These are phyloP conservation scores for Wickerhamomyces sp. DNA, from an alignment of 1,139 yeast genomes.

Conservation along the genomic window DNA sequence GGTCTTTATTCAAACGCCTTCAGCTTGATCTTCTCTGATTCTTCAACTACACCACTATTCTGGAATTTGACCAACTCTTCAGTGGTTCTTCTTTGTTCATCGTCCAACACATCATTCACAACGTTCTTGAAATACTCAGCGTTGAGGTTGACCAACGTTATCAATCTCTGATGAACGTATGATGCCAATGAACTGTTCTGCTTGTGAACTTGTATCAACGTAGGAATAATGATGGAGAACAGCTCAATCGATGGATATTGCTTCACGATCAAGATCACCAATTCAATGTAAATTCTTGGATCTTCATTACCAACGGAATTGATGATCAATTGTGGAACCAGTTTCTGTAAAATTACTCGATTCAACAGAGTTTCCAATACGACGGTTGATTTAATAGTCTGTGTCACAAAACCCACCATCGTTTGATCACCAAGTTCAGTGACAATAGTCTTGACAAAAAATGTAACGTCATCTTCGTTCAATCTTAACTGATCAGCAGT, in stretches of 20 bases:
- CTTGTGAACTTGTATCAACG: slow-evolving; percentile 10
- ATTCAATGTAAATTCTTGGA: slow-evolving; percentile 47
- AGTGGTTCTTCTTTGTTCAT: slow-evolving; percentile 34
- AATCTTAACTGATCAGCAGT: slow-evolving; percentile 39
- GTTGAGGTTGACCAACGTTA: slow-evolving; percentile 45
- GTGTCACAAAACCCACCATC: slow-evolving; percentile 17
- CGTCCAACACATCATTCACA: slow-evolving; percentile 34
- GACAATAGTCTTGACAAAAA: slow-evolving; percentile 50
- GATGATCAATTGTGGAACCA: slow-evolving; percentile 13
- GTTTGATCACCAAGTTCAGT: slow-evolving; percentile 18
- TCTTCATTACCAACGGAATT: slow-evolving; percentile 16
- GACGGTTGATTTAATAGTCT: slow-evolving; percentile 15
- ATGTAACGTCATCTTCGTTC: slow-evolving; percentile 40
- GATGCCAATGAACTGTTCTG: slow-evolving; percentile 24
- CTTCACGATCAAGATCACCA: slow-evolving; percentile 45
- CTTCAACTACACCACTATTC: not conserved
- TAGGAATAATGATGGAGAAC: slow-evolving; percentile 15
- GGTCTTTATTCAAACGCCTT: slow-evolving; percentile 17
- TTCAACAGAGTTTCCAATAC: slow-evolving; percentile 2
- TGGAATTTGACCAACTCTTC: slow-evolving; percentile 37
- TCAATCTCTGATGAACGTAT: slow-evolving; percentile 47
- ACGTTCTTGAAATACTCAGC: slow-evolving; percentile 51
- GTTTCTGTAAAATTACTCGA: slow-evolving; percentile 8
- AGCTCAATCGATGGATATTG: slow-evolving; percentile 25
- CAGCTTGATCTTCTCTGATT: slow-evolving; percentile 13